Percentiles rank a stretch among this genome's conserved stretches.
phyloP scores from a whole-genome alignment of 495 filamentous ascomycete species.

The Tuber aestivum region DNA sequence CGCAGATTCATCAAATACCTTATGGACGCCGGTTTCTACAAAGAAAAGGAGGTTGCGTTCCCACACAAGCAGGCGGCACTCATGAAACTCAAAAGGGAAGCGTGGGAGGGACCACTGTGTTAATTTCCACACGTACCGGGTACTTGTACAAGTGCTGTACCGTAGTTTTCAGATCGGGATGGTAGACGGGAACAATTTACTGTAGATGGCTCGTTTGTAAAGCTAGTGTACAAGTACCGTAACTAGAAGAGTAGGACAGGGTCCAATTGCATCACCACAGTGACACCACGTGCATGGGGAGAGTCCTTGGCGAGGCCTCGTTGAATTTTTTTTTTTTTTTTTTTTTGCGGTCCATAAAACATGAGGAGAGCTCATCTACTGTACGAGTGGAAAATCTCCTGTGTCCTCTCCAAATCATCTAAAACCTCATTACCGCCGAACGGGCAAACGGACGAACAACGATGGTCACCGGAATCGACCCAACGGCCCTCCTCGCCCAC shows the following conservation, averaged over 20 bases:
- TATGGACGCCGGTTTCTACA: slow-evolving; percentile 70
- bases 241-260: background rate
- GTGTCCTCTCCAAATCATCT: background rate
- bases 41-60: slow-evolving; percentile 80
- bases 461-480: slow-evolving; percentile 21
- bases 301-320: background rate
- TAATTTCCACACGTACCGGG: slow-evolving; percentile 21
- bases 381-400: background rate
- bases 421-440: slow-evolving; percentile 1
- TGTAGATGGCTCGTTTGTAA: background rate
- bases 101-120: slow-evolving; percentile 64
- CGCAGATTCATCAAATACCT: slow-evolving; percentile 73
- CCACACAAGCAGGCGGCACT: slow-evolving; percentile 90
- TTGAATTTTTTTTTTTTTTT: slow-evolving; percentile 20
- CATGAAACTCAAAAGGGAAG: slow-evolving; percentile 73
- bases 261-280: slow-evolving; percentile 2
- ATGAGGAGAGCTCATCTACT: background rate
- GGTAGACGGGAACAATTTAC: slow-evolving; percentile 4
- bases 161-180: background rate
- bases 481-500: slow-evolving; percentile 29
- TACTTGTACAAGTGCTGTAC: background rate
- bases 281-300: background rate
- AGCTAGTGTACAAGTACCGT: background rate
- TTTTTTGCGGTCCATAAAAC: slow-evolving; percentile 4
- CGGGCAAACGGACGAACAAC: background rate